Base-by-base conservation (phyloP, 306 rosid genomes). In the Prunus kanzakura region DNA sequence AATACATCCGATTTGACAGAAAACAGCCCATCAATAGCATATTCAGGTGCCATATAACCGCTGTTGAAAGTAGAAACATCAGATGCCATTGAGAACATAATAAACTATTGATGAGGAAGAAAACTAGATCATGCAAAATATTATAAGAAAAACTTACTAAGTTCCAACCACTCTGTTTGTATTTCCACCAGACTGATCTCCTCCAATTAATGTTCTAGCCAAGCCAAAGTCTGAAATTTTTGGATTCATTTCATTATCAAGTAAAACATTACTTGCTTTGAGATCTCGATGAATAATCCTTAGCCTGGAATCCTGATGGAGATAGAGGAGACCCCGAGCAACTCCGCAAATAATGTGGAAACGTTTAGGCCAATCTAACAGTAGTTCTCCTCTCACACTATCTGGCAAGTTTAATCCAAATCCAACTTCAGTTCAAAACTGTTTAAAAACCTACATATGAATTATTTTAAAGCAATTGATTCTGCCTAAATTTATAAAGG, bases 201-300 rank as follows among this genome's bases (percentile, higher is more conserved):
- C 87, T 23, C 84, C 84, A 69, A 8, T 18, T 13, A 84, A 88
- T 11, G 65, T 67, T 82, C 79, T 86, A 11, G 90, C 92, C 63
- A 90, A 56, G 45, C 95, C 95, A 73, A 90, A 90, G 47, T 90
- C 90, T 35, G 90, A 90, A 50, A 90, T 86, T 79, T 90, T 90
- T 0, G 92, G 88, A 23, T 69, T 79, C 71, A 82, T 78, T 32
- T 84, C 82, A 0, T 71, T 57, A 76, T 89, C 89, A 55, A 87
- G 85, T 65, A 87, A 80, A 23, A 89, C 78, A 46, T 89, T 87
- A 75, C 91, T 87, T 19, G 93, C 82, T 81, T 89, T 89, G 3
- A 87, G 81, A 67, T 89, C 89, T 82, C 89, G 85, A 23, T 89
- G 91, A 52, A 89, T 75, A 16, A 89, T 87, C 29, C 93, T 79